phyloP scores from a whole-genome alignment of 768 basidiomycete species.

The Galerina sulciceps region DNA sequence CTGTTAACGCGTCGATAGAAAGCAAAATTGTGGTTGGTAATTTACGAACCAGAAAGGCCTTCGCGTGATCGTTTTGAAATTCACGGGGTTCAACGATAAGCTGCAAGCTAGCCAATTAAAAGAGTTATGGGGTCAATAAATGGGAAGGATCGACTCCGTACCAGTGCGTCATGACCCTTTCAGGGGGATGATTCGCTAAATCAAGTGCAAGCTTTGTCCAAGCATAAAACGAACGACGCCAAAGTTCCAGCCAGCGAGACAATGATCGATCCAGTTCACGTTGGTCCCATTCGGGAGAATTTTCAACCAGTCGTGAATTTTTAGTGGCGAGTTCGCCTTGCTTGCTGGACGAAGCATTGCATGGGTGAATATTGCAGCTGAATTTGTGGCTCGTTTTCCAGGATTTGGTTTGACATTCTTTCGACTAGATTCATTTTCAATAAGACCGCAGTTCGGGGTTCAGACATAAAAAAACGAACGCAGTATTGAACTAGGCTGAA shows the following conservation, averaged over 20 bases:
- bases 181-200: conserved; percentile 4
- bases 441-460: neutral
- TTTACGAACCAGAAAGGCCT: neutral
- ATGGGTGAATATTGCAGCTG: conserved; percentile 3
- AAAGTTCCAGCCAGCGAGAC: conserved; percentile 1
- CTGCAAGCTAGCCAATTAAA: neutral
- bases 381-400: conserved; percentile 3
- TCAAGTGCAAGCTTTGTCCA: neutral
- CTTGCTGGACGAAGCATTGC: neutral
- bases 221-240: neutral
- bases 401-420: conserved; percentile 4
- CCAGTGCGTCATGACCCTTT: conserved; percentile 8
- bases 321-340: neutral
- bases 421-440: neutral
- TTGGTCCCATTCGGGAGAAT: neutral
- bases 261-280: neutral
- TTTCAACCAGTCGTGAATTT: neutral
- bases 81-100: neutral
- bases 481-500: conserved; percentile 5
- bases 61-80: neutral
- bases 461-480: neutral
- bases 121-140: neutral
- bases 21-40: neutral
- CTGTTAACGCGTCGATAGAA: neutral
- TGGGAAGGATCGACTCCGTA: neutral